Evolutionary conservation across 768 basidiomycete species (phyloP), one percentile per base, ranked within the genome.

Genomic region (Hemileccinum rubropunctum): DNA sequence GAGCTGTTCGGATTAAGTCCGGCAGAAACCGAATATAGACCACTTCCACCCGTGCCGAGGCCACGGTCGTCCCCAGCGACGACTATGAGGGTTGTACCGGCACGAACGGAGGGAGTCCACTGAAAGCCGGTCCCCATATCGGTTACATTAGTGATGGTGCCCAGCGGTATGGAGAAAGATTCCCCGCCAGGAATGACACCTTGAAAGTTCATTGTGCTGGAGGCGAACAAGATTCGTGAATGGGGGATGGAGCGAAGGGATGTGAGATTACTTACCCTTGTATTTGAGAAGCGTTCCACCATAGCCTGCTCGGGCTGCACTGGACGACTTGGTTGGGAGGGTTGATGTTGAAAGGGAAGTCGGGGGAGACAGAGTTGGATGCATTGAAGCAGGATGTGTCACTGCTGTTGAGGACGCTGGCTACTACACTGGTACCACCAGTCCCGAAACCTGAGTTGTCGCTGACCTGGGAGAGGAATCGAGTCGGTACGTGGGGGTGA

Each of bases 141-240:
- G 0, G 60, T 23, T 3, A 76, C 65, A 8, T 73, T 61, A 9
- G 84, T 78, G 18, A 85, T 63, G 3, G 60, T 27, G 12, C 74
- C 73, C 54, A 76, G 52, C 1, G 85, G 84, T 39, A 91, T 78
- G 6, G 72, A 58, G 62, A 91, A 88, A 0, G 88, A 88, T 45
- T 87, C 72, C 12, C 89, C 89, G 1, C 89, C 90, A 1, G 90
- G 90, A 28, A 91, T 90, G 37, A 89, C 73, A 3, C 87, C 87
- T 21, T 80, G 71, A 63, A 88, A 87, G 30, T 64, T 75, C n/a
- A 81, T 76, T 1, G 61, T 79, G 14, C 86, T 86, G 51, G 21
- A 45, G 28, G 35, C 7, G 41, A 1, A 20, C 37, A 32, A 23
- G 43, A n/a, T 3, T n/a, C 26, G 23, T 40, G 53, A 51, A 27